Evolutionary conservation across 2,329 filamentous ascomycete species (phyloP).

Genomic region (Cladorrhinum sp.): DNA sequence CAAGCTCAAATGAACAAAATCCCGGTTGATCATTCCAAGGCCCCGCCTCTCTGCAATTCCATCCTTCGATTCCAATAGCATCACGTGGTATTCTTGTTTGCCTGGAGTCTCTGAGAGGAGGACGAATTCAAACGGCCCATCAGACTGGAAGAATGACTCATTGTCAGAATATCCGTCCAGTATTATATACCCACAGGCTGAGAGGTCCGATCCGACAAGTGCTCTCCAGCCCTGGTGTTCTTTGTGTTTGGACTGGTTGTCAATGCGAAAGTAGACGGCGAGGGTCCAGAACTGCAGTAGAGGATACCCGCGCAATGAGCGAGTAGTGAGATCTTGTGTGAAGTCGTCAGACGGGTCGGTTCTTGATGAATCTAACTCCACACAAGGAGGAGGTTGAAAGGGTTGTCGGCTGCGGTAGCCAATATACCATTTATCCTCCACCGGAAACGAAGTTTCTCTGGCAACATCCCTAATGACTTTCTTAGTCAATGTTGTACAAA

Average conservation of each 20-base stretch:
- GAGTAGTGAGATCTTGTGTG: too few species aligned
- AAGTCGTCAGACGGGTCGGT: too few species aligned
- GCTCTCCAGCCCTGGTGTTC: neutral
- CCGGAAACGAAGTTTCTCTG: neutral
- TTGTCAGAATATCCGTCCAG: neutral
- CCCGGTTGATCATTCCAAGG: neutral
- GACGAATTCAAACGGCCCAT: constrained; percentile 6
- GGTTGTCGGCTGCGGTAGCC: neutral
- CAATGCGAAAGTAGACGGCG: neutral
- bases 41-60: neutral
- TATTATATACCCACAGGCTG: neutral
- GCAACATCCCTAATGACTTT: neutral
- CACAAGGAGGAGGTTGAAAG: neutral
- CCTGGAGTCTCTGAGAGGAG: neutral
- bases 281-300: constrained; percentile 14
- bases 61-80: neutral
- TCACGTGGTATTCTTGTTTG: neutral
- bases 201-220: neutral
- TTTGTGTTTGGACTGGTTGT: neutral
- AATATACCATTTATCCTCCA: constrained; percentile 1
- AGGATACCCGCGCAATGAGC: neutral
- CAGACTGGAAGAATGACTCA: neutral
- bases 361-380: too few species aligned
- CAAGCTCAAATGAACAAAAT: neutral
- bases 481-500: too few species aligned